phyloP scores from a whole-genome alignment of 1,139 yeast species.

The Geotrichum restrictum region DNA sequence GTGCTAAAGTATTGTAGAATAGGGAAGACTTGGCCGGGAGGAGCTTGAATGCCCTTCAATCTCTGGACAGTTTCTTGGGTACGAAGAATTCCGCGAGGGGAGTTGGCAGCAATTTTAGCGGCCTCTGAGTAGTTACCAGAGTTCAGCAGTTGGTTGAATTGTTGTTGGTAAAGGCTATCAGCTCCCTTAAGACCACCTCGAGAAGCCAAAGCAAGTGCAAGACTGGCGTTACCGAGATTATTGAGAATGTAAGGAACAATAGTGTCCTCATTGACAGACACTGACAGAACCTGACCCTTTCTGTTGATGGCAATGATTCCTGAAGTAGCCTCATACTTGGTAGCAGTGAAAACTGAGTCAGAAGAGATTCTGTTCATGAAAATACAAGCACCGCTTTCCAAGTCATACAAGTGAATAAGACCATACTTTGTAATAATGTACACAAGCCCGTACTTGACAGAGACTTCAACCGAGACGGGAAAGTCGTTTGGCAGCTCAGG shows the following conservation, averaged over 20 bases:
- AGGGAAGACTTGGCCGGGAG: slow-evolving; percentile 94
- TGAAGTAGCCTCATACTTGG: slow-evolving; percentile 60
- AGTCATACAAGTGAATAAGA: slow-evolving; percentile 90
- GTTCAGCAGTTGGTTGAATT: slow-evolving; percentile 77
- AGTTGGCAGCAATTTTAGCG: slow-evolving; percentile 95
- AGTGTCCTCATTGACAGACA: slow-evolving; percentile 79
- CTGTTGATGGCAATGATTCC: slow-evolving; percentile 94
- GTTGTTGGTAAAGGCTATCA: slow-evolving; percentile 84
- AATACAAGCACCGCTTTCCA: slow-evolving; percentile 86
- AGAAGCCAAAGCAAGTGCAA: slow-evolving; percentile 85
- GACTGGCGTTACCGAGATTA: slow-evolving; percentile 76
- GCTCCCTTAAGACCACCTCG: slow-evolving; percentile 98
- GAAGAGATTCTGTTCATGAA: slow-evolving; percentile 96
- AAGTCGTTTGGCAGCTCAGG: slow-evolving; percentile 95
- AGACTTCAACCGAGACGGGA: slow-evolving; percentile 89
- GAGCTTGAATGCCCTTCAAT: slow-evolving; percentile 87
- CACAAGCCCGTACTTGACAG: slow-evolving; percentile 78
- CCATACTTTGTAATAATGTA: slow-evolving; percentile 93
- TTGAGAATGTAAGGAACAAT: slow-evolving; percentile 87
- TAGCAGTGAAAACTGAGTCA: slow-evolving; percentile 90
- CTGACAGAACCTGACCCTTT: slow-evolving; percentile 91
- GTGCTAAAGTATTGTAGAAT: slow-evolving; percentile 90
- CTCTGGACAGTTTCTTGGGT: slow-evolving; percentile 93
- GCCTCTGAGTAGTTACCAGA: slow-evolving; percentile 89
- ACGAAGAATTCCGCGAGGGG: slow-evolving; percentile 75